Base-by-base conservation (phyloP, 2,329 filamentous ascomycete genomes). In the Ceratocystis papillata region DNA sequence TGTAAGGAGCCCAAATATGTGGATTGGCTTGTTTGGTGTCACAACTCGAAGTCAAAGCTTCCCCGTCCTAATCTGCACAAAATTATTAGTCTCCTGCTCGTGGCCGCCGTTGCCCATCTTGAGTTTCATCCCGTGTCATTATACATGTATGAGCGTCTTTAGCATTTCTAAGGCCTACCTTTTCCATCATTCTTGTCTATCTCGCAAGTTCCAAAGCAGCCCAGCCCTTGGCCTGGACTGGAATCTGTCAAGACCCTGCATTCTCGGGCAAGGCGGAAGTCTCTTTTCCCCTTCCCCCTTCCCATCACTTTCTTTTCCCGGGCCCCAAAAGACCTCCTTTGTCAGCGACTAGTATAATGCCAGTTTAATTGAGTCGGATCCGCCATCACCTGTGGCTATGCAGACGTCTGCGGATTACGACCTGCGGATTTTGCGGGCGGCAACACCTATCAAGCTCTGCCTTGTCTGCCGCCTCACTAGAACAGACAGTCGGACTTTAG, bases 251-350 rank as follows among this genome's bases (percentile, higher is more conserved):
- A 63, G 17, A 3, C 61, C 44, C 30, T 30, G 44, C 41, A 20
- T 46, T 63, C 44, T 63, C 61, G 61, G 61, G 22, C 44, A n/a
- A 46, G 41, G 61, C 61, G 61, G 61, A 46, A 63, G 61, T 48
- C 41, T 63, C 17, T 10, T 30, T 15, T 17, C 55, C n/a, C 55
- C 55, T 25, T 25, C 30, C 55, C 55, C 55, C 53, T 57, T 59
- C 55, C 15, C 30, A 59, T 59, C 55, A 59, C 55, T 10, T 59
- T 12, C 28, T 37, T 17, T 59, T 33, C 28, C 55, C 55, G 55
- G 15, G 4, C 25, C 28, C 55, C 55, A 37, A 59, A 59, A 33
- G 28, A 37, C 33, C 55, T 30, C 55, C 55, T 59, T 59, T n/a
- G 28, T 8, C 28, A 37, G 55, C 55, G 30, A 59, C 28, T n/a